Evolutionary conservation across 2,329 filamentous ascomycete genomes (phyloP).

Genomic region (Eutypa lata): DNA sequence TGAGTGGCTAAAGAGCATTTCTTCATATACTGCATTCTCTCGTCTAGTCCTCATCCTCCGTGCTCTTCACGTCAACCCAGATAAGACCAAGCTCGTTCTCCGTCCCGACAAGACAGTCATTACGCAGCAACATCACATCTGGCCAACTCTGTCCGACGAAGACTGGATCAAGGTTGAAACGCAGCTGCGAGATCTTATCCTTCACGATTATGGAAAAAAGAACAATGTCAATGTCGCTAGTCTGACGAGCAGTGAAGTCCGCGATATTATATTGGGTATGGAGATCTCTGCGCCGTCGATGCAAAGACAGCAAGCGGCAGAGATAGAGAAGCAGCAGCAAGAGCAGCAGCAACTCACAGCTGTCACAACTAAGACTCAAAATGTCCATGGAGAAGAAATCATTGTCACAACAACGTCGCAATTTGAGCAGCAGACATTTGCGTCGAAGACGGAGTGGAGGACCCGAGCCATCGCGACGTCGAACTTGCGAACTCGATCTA

Average conservation of each 20-base stretch:
- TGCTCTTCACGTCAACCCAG: constrained; percentile 93
- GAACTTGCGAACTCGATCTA: constrained; percentile 87
- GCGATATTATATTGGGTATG: constrained; percentile 98
- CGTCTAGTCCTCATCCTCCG: constrained; percentile 89
- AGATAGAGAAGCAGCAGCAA: constrained; percentile 98
- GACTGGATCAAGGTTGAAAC: constrained; percentile 99
- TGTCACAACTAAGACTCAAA: constrained; percentile 97
- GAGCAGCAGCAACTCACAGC: constrained; percentile 96
- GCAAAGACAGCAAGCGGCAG: constrained; percentile 96
- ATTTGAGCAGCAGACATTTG: constrained; percentile 96
- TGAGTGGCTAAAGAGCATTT: constrained; percentile 98
- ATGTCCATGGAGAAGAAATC: constrained; percentile 94
- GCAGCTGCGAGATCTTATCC: constrained; percentile 87
- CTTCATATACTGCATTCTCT: constrained; percentile 97
- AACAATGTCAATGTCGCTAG: constrained; percentile 99
- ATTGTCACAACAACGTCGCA: constrained; percentile 97
- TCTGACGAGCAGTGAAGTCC: constrained; percentile 92
- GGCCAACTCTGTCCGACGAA: constrained; percentile 90
- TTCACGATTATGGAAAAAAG: constrained; percentile 99
- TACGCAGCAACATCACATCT: constrained; percentile 98
- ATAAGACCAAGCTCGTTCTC: constrained; percentile 95
- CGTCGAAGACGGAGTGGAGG: constrained; percentile 98
- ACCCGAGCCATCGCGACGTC: constrained; percentile 95
- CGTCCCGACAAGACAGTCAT: constrained; percentile 97
- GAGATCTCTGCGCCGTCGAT: constrained; percentile 97